Evolutionary conservation across 176 grass and related monocot genomes (phyloP).

Genomic region (Bromus sterilis): DNA sequence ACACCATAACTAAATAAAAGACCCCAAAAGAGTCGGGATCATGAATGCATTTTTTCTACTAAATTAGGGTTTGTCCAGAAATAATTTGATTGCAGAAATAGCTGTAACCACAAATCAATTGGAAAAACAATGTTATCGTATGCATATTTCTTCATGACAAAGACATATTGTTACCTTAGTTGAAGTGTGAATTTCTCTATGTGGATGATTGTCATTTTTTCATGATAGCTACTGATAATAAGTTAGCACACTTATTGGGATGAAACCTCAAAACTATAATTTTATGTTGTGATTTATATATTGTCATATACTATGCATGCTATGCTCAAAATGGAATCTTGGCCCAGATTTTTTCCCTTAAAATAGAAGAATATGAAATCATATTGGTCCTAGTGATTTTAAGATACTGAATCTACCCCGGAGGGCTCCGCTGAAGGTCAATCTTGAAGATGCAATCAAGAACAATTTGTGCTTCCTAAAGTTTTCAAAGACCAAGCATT

Average conservation of each 20-base stretch:
- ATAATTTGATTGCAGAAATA: constrained; percentile 19
- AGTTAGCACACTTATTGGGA: no score
- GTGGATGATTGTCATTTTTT: not conserved
- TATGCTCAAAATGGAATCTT: not conserved
- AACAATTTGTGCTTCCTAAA: no score
- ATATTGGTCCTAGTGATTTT: no score
- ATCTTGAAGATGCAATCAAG: no score
- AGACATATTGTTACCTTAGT: not conserved
- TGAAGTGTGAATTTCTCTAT: not conserved
- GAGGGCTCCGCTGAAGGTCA: no score
- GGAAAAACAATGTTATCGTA: not conserved
- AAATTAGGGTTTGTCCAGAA: not conserved
- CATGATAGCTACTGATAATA: not conserved
- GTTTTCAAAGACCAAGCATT: not conserved
- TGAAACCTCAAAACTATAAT: no score
- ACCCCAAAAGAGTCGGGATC: constrained; percentile 57
- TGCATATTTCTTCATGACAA: not conserved
- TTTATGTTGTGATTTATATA: no score
- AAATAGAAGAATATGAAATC: not conserved
- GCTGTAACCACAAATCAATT: not conserved
- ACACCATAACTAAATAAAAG: no score
- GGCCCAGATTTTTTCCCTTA: not conserved
- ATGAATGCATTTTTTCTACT: not conserved
- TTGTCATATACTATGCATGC: no score
- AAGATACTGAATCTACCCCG: no score